Percentiles rank a stretch among this genome's conserved stretches.
Evolutionary conservation across 1,139 yeast genomes (phyloP).

Genomic region (Scheffersomyces stambukii): DNA sequence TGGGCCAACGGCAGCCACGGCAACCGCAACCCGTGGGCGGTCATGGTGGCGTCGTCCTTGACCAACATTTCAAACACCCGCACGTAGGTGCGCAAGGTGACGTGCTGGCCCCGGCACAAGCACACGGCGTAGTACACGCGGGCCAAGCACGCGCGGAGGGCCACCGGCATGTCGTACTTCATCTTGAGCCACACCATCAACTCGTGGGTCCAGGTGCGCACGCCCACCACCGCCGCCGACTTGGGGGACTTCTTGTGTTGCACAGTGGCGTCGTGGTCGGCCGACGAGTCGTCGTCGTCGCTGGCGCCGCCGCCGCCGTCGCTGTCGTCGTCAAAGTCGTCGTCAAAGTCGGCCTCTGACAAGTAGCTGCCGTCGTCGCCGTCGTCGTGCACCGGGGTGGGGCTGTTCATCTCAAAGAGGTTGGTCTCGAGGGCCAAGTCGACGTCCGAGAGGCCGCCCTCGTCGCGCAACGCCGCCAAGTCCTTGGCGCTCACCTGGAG

Average conservation of each 20-base stretch:
- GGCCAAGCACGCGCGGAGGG: slow-evolving; percentile 58
- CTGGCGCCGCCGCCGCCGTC: slow-evolving; percentile 30
- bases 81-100: slow-evolving; percentile 60
- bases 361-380: slow-evolving; percentile 39
- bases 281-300: slow-evolving; percentile 37
- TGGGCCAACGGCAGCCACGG: slow-evolving; percentile 51
- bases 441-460: slow-evolving; percentile 36
- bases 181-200: slow-evolving; percentile 73
- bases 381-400: slow-evolving; percentile 34
- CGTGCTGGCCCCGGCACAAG: slow-evolving; percentile 69
- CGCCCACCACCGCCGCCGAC: slow-evolving; percentile 70
- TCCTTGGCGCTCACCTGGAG: slow-evolving; percentile 66
- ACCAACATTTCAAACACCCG: slow-evolving; percentile 59
- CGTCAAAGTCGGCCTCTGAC: slow-evolving; percentile 23
- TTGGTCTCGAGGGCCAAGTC: slow-evolving; percentile 56
- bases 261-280: slow-evolving; percentile 34
- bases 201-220: slow-evolving; percentile 88
- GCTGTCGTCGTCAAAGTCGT: slow-evolving; percentile 35
- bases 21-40: slow-evolving; percentile 35
- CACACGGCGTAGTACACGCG: slow-evolving; percentile 71
- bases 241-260: slow-evolving; percentile 60
- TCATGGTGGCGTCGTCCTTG: slow-evolving; percentile 43
- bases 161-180: slow-evolving; percentile 78
- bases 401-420: slow-evolving; percentile 31
- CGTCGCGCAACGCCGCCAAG: slow-evolving; percentile 37